Conservation (phyloP, 805 yeast genomes). For the Pichia eremophila region DNA sequence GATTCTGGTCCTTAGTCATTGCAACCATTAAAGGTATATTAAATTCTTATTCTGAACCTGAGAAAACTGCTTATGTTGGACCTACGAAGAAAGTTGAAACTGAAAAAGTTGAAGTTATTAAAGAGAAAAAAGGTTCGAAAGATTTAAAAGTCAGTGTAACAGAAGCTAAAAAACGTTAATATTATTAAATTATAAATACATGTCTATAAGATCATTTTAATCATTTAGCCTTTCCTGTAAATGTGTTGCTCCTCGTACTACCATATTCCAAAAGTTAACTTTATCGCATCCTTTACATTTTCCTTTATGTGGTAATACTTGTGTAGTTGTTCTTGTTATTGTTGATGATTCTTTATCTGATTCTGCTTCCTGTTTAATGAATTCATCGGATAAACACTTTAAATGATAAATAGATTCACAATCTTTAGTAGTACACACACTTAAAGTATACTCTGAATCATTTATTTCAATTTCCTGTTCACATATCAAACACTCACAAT, state of each 20-base stretch:
- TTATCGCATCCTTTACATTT: conserved; percentile 18
- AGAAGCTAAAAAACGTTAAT: conserved; percentile 20
- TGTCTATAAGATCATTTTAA: not conserved
- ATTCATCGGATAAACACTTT: conserved; percentile 22
- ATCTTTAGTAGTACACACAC: conserved; percentile 18
- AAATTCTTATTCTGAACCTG: conserved; percentile 7
- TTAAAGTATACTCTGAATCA: conserved; percentile 10
- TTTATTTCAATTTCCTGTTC: conserved; percentile 1
- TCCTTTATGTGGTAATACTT: conserved; percentile 21
- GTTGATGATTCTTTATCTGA: not conserved
- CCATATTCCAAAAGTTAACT: conserved; percentile 22
- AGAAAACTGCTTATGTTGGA: conserved; percentile 3
- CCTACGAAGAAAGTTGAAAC: not conserved
- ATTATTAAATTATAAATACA: not conserved
- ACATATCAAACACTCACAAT: conserved; percentile 12
- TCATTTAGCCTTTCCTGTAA: conserved; percentile 1
- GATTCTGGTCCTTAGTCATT: conserved; percentile 30
- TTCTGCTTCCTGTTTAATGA: not conserved
- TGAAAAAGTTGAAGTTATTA: conserved; percentile 11
- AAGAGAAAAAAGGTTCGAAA: conserved; percentile 12
- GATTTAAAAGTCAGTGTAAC: conserved; percentile 22
- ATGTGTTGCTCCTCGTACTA: conserved; percentile 12
- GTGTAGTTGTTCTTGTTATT: conserved; percentile 1
- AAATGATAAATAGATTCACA: conserved; percentile 28
- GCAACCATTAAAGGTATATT: conserved; percentile 21